These are phyloP conservation scores for Candida quercuum DNA, from an alignment of 805 yeast genomes.

Conservation along the genomic window DNA sequence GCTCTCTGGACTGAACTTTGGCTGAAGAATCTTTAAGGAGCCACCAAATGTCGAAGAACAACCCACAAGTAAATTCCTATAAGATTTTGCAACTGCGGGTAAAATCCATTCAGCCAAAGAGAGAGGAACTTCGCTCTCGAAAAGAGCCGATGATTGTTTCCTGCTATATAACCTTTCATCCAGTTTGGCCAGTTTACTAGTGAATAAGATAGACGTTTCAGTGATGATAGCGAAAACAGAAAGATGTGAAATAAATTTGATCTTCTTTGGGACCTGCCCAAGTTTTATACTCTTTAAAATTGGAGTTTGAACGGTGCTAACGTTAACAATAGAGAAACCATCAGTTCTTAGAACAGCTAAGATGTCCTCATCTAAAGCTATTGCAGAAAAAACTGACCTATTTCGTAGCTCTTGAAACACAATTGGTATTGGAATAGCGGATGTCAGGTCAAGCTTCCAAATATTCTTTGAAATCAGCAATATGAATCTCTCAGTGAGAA, in stretches of 20 bases:
- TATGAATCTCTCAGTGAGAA: slow-evolving; percentile 7
- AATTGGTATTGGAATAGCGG: slow-evolving; percentile 12
- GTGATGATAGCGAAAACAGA: slow-evolving; percentile 17
- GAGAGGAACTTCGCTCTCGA: slow-evolving; percentile 24
- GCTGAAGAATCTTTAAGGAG: slow-evolving; percentile 17
- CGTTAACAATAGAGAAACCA: slow-evolving; percentile 24
- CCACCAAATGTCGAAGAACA: slow-evolving; percentile 22
- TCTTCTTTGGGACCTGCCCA: slow-evolving; percentile 22
- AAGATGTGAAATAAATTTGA: slow-evolving; percentile 22
- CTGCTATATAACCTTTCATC: slow-evolving; percentile 6
- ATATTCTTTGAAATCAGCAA: slow-evolving; percentile 14
- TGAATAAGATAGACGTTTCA: slow-evolving; percentile 15
- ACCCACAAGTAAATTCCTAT: slow-evolving; percentile 28
- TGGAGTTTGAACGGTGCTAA: slow-evolving; percentile 13
- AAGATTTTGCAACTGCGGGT: slow-evolving; percentile 14
- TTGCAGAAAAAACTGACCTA: slow-evolving; percentile 8
- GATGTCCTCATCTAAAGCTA: slow-evolving; percentile 5
- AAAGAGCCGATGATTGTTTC: slow-evolving; percentile 4
- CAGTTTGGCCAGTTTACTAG: slow-evolving; percentile 11
- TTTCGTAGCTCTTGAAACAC: slow-evolving; percentile 17
- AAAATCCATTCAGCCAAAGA: slow-evolving; percentile 31
- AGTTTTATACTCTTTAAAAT: slow-evolving; percentile 21
- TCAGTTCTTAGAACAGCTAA: slow-evolving; percentile 28
- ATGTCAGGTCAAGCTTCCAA: slow-evolving; percentile 13
- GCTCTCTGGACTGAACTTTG: slow-evolving; percentile 6